Percentiles rank a stretch among this genome's conserved stretches.
These are phyloP conservation scores for Neonectria magnoliae DNA, from an alignment of 2,329 filamentous ascomycete genomes.

Conservation along the genomic window DNA sequence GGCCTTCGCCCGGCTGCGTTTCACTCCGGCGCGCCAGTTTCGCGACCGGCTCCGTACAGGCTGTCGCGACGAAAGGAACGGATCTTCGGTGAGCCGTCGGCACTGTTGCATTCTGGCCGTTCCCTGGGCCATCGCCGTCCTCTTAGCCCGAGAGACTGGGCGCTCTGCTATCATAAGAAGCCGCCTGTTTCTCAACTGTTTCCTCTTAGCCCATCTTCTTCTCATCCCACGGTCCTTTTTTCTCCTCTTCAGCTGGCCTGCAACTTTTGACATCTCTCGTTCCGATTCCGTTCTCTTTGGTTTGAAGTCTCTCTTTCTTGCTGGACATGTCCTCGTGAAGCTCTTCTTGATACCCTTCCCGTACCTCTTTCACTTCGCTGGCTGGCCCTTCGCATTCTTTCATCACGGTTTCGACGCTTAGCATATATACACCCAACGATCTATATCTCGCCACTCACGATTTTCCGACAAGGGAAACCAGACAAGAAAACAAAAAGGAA, in stretches of 20 bases:
- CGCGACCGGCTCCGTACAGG: background rate
- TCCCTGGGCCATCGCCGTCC: background rate
- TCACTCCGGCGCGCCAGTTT: slow-evolving; percentile 7
- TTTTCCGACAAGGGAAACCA: background rate
- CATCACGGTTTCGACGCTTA: background rate
- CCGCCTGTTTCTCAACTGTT: slow-evolving; percentile 3
- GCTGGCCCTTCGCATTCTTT: slow-evolving; percentile 36
- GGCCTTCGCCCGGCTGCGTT: slow-evolving; percentile 8
- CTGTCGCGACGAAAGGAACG: background rate
- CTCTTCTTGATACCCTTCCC: slow-evolving; percentile 25
- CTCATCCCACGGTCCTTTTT: slow-evolving; percentile 3
- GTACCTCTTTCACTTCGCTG: slow-evolving; percentile 21
- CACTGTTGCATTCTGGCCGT: background rate
- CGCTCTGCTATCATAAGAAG: slow-evolving; percentile 6
- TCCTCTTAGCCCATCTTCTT: background rate
- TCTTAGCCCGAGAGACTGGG: background rate
- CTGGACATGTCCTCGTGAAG: background rate
- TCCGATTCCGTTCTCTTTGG: background rate
- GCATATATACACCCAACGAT: background rate
- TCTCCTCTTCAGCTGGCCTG: slow-evolving; percentile 10
- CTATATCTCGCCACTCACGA: background rate
- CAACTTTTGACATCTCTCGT: slow-evolving; percentile 1
- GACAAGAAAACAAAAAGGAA: background rate
- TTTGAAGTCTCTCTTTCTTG: background rate
- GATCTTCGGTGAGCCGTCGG: slow-evolving; percentile 10